phyloP scores from a whole-genome alignment of 176 grass and related monocot genomes.

The Microstegium vimineum region DNA sequence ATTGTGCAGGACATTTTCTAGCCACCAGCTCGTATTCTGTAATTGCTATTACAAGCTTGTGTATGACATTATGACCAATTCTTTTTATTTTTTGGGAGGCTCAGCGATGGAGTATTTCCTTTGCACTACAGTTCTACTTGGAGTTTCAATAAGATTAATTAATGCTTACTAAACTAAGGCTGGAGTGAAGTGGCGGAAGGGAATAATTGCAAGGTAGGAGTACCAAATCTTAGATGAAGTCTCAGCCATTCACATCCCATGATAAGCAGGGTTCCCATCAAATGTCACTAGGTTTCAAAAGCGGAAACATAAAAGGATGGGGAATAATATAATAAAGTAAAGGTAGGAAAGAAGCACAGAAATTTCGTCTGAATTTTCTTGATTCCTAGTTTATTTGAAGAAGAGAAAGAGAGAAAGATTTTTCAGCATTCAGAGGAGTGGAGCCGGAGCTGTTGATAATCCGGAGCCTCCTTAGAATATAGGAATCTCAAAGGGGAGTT shows the following conservation, averaged over 20 bases:
- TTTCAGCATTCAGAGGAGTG: too few relatives aligned
- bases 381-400: too few relatives aligned
- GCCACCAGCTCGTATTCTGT: background rate
- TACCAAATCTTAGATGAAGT: background rate
- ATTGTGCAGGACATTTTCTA: background rate
- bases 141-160: background rate
- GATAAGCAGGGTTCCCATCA: background rate
- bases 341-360: background rate
- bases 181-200: background rate
- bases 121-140: background rate
- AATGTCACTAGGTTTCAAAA: background rate
- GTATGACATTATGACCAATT: background rate
- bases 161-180: background rate
- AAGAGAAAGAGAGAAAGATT: too few relatives aligned
- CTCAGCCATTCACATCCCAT: background rate
- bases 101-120: background rate
- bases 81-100: background rate
- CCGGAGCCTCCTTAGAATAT: too few relatives aligned
- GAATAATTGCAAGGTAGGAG: background rate
- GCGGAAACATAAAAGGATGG: background rate
- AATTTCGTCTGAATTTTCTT: background rate
- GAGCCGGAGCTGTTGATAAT: too few relatives aligned
- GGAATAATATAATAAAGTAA: background rate
- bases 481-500: too few relatives aligned
- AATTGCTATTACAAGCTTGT: too few relatives aligned